A percentile compares a stretch with the other conserved stretches of the same genome.
These are phyloP conservation scores for Penicillium sp. DNA, from an alignment of 2,329 filamentous ascomycete genomes.

Conservation along the genomic window DNA sequence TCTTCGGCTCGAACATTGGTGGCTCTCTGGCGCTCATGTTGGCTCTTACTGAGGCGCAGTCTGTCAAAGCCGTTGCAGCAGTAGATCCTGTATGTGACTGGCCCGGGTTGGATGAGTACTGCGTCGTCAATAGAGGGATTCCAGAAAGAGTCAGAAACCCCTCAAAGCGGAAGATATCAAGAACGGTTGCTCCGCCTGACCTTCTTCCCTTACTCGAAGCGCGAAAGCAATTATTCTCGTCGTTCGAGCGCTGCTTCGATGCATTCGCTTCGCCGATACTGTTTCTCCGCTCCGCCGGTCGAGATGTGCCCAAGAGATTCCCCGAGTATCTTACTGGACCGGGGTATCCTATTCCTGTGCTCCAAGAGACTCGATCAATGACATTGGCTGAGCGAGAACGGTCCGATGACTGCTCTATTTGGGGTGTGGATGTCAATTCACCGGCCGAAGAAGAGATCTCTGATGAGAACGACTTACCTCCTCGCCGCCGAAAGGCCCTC, in stretches of 20 bases:
- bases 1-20: slow-evolving; percentile 43
- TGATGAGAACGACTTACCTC: neutral
- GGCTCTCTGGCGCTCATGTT: slow-evolving; percentile 50
- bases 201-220: slow-evolving; percentile 41
- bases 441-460: slow-evolving; percentile 4
- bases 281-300: slow-evolving; percentile 47
- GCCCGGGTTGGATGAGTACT: slow-evolving; percentile 47
- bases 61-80: slow-evolving; percentile 38
- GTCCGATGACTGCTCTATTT: neutral
- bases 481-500: slow-evolving; percentile 41
- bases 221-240: slow-evolving; percentile 40
- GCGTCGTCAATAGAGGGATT: slow-evolving; percentile 14
- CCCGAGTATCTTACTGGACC: slow-evolving; percentile 40
- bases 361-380: slow-evolving; percentile 16
- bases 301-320: slow-evolving; percentile 41
- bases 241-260: slow-evolving; percentile 47
- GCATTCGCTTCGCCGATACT: slow-evolving; percentile 49
- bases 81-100: slow-evolving; percentile 45
- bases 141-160: neutral
- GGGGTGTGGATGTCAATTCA: slow-evolving; percentile 16
- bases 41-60: slow-evolving; percentile 44
- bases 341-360: slow-evolving; percentile 38
- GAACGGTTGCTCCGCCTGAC: slow-evolving; percentile 29
- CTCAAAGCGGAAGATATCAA: slow-evolving; percentile 13
- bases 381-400: neutral